Base-by-base conservation (phyloP, 192 early-diverging fungal genomes). In the Backusella tarrabulga region DNA sequence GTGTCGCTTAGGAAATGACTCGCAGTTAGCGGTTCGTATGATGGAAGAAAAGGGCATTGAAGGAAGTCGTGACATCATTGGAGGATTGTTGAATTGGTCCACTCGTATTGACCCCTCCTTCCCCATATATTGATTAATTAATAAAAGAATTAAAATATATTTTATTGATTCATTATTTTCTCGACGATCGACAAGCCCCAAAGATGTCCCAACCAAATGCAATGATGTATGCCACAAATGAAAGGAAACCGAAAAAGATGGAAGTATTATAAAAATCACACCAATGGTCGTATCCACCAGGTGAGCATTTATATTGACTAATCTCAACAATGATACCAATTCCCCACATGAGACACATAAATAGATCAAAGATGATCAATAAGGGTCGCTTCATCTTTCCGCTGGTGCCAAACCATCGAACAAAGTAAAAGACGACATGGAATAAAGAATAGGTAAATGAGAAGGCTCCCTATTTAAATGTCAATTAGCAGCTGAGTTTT, bases 1-100 rank as follows among this genome's bases (percentile, higher is more conserved):
- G 3, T 99, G 98, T 80, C 90, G 97, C 35, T 85, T 90, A 36
- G 97, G 98, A 11, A 97, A 97, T 77, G 92, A 97, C 71, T 95
- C 94, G 3, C 95, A 97, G 80, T 81, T 94, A 35, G 97, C 97
- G 3, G 95, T 97, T 11, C 82, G 84, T 74, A 85, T 91, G 35
- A 84, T 99, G 71, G 86, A 91, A 78, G 84, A 90, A 32, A 76
- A 89, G n/a, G 92, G 91, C 11, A 87, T 93, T 68, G 67, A 76
- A 21, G 81, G 85, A n/a, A 83, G 89, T 70, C 90, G 88, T 71
- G 97, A 99, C 83, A 85, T 99, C 52, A 87, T 89, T 1, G 94
- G 95, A 6, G 97, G 97, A 5, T 83, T 97, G 6, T 79, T 91
- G 32, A 83, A 82, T 19, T 98, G 97, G 97, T 77, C 92, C 19